A percentile compares a stretch with the other conserved stretches of the same genome.
These are phyloP conservation scores for Termitomyces sp. DNA, from an alignment of 768 basidiomycete genomes.

Conservation along the genomic window DNA sequence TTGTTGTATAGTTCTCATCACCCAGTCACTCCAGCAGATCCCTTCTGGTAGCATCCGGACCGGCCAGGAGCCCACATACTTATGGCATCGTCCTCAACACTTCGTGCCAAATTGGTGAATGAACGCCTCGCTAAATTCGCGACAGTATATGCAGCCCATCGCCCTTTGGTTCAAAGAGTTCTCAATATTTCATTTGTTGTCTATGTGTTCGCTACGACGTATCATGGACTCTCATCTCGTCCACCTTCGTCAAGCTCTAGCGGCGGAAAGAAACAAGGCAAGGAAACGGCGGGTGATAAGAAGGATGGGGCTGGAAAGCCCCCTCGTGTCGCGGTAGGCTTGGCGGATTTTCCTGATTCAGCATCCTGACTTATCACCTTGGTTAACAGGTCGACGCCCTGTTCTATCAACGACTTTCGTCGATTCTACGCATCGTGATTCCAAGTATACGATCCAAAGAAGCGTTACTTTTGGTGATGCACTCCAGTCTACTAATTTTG, in stretches of 20 bases:
- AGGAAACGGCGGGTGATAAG: conserved; percentile 22
- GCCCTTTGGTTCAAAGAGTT: conserved; percentile 69
- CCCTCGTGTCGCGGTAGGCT: conserved; percentile 60
- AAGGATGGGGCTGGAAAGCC: conserved; percentile 33
- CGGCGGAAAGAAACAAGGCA: conserved; percentile 36
- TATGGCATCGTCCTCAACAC: conserved; percentile 28
- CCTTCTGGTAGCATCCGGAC: not conserved
- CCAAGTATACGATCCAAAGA: conserved; percentile 85
- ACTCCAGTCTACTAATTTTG: conserved; percentile 85
- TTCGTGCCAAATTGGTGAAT: conserved; percentile 28
- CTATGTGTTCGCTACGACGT: conserved; percentile 67
- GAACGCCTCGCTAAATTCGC: conserved; percentile 40
- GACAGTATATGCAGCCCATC: conserved; percentile 55
- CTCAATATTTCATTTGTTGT: conserved; percentile 68
- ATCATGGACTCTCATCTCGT: conserved; percentile 49
- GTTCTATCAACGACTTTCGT: conserved; percentile 79
- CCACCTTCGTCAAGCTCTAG: conserved; percentile 29
- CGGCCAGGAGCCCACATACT: conserved; percentile 15
- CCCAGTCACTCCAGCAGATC: too few species aligned
- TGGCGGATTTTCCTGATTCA: not conserved
- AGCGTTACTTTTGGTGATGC: conserved; percentile 81
- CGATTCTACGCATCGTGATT: conserved; percentile 83
- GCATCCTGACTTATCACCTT: not conserved
- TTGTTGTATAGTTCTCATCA: not conserved
- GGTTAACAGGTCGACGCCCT: conserved; percentile 77